Percentiles rank a stretch among this genome's conserved stretches.
phyloP scores from a whole-genome alignment of 257 asterid species.

The Jacaranda copaia region DNA sequence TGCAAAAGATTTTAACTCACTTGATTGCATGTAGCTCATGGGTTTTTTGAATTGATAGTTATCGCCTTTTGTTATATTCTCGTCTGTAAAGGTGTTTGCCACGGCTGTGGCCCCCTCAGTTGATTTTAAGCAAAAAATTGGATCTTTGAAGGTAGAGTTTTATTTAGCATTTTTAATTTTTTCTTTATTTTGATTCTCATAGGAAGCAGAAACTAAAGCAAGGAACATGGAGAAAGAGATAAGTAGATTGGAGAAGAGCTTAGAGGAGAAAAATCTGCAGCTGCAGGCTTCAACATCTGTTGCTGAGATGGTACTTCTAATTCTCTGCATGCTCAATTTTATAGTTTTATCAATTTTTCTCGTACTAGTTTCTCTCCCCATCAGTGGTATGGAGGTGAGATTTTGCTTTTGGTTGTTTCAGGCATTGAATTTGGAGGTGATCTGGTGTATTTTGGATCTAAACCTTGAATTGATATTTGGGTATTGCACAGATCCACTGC shows the following conservation, averaged over 20 bases:
- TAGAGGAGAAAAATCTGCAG: slow-evolving; percentile 70
- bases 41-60: slow-evolving; percentile 8
- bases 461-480: slow-evolving; percentile 17
- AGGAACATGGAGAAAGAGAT: slow-evolving; percentile 73
- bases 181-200: slow-evolving; percentile 22
- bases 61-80: slow-evolving; percentile 32
- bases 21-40: not conserved
- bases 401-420: not conserved
- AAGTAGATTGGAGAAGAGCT: slow-evolving; percentile 60
- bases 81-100: not conserved
- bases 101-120: slow-evolving; percentile 30
- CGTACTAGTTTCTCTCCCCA: not conserved
- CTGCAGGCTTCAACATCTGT: slow-evolving; percentile 66
- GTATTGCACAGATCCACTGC: slow-evolving; percentile 37
- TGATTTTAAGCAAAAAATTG: not conserved
- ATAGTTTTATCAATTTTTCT: not conserved
- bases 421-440: not conserved
- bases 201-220: slow-evolving; percentile 85
- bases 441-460: slow-evolving; percentile 16
- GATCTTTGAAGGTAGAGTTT: slow-evolving; percentile 31
- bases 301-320: slow-evolving; percentile 60
- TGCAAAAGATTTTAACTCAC: slow-evolving; percentile 14
- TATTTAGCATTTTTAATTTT: slow-evolving; percentile 1
- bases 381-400: not conserved
- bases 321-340: slow-evolving; percentile 27